These are phyloP conservation scores for Strigomonas culicis DNA, from an alignment of 208 protist species.

Conservation along the genomic window DNA sequence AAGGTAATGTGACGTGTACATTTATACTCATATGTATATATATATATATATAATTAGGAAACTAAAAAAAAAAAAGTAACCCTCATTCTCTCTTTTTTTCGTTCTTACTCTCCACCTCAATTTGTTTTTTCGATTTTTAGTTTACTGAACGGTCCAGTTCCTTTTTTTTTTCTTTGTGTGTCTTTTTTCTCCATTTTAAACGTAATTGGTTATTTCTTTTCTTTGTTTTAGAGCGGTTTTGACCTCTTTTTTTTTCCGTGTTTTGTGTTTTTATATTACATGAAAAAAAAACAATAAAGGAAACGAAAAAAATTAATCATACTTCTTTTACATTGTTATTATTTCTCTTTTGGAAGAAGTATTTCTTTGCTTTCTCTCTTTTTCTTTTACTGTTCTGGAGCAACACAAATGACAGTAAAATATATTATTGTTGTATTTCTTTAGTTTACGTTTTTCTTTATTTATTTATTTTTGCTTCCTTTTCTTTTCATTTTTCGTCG, in stretches of 20 bases:
- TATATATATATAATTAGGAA: background rate
- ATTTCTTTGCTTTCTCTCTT: background rate
- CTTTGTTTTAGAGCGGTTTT: too few species aligned
- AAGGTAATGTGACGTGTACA: background rate
- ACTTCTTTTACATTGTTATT: background rate
- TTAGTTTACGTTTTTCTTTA: background rate
- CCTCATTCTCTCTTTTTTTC: background rate
- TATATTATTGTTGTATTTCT: background rate
- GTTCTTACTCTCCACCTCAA: background rate
- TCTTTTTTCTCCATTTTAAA: background rate
- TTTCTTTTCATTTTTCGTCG: background rate
- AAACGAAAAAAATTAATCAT: background rate
- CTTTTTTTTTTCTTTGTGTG: background rate
- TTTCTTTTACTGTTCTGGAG: background rate
- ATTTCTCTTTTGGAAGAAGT: background rate
- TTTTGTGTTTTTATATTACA: background rate
- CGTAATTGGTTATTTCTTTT: background rate
- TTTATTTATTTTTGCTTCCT: background rate
- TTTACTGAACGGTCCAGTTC: background rate
- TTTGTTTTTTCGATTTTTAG: background rate
- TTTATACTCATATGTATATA: background rate
- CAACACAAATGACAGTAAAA: background rate
- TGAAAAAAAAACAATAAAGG: background rate
- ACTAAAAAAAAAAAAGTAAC: constrained; percentile 5
- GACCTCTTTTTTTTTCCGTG: too few species aligned